Percentiles rank a stretch among this genome's conserved stretches.
phyloP scores from a whole-genome alignment of 1,284 basidiomycete species.

The Wallemia ichthyophaga region DNA sequence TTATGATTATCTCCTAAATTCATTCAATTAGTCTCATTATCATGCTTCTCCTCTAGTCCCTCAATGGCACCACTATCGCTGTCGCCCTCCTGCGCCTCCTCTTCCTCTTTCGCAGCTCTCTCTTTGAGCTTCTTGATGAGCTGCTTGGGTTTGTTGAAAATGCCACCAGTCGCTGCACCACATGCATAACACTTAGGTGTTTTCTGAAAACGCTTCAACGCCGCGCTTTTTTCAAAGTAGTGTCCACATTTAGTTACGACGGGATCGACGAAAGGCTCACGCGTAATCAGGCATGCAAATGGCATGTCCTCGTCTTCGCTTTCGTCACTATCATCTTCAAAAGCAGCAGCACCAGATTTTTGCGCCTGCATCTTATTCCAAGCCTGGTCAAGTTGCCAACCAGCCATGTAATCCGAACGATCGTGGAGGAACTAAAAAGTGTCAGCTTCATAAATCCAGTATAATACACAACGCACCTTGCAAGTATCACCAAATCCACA shows the following conservation, averaged over 20 bases:
- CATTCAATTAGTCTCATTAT: not conserved
- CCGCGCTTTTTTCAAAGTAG: conserved; percentile 67
- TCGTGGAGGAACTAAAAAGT: conserved; percentile 12
- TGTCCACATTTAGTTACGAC: conserved; percentile 87
- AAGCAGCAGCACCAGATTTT: conserved; percentile 30
- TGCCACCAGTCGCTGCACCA: conserved; percentile 65
- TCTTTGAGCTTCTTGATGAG: conserved; percentile 34
- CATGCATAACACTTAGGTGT: conserved; percentile 91
- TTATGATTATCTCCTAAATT: not conserved
- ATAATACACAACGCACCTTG: conserved; percentile 23
- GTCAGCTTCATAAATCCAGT: no score
- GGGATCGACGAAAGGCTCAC: conserved; percentile 77
- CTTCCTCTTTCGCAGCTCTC: conserved; percentile 22
- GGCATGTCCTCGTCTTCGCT: conserved; percentile 59
- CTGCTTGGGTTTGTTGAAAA: conserved; percentile 72
- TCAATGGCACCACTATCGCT: conserved; percentile 8
- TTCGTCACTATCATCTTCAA: conserved; percentile 26
- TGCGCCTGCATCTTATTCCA: conserved; percentile 9
- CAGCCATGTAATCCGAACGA: conserved; percentile 54
- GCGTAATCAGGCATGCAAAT: conserved; percentile 86
- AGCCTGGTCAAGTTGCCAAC: conserved; percentile 70
- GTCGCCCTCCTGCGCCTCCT: conserved; percentile 21
- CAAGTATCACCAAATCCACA: conserved; percentile 98
- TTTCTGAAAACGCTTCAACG: conserved; percentile 70
- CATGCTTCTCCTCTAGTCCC: not conserved